These are phyloP conservation scores for Penicillium expansum DNA, from an alignment of 2,329 filamentous ascomycete species.

Conservation along the genomic window DNA sequence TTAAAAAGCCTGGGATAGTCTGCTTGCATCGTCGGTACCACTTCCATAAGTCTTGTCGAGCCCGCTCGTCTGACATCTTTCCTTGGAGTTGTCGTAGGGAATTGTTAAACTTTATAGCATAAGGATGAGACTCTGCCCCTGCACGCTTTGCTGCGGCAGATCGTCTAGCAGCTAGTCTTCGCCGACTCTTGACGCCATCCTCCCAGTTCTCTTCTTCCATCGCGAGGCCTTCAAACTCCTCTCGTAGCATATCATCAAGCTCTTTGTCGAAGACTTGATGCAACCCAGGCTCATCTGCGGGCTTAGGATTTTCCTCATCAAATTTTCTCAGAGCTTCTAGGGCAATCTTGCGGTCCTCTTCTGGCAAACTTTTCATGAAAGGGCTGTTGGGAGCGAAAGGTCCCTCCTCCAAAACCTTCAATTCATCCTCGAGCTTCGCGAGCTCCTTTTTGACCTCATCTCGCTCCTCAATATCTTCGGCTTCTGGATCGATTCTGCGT, in stretches of 20 bases:
- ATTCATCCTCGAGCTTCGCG: slow-evolving; percentile 40
- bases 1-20: slow-evolving; percentile 47
- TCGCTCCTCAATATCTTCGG: slow-evolving; percentile 39
- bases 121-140: slow-evolving; percentile 38
- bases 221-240: slow-evolving; percentile 39
- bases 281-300: slow-evolving; percentile 26
- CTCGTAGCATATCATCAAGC: slow-evolving; percentile 40
- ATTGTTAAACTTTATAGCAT: slow-evolving; percentile 42
- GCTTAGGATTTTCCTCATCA: slow-evolving; percentile 36
- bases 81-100: slow-evolving; percentile 33
- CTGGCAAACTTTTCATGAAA: slow-evolving; percentile 44
- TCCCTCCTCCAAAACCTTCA: slow-evolving; percentile 41
- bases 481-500: slow-evolving; percentile 40
- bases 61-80: slow-evolving; percentile 29
- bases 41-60: slow-evolving; percentile 47
- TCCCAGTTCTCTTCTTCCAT: slow-evolving; percentile 40
- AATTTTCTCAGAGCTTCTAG: slow-evolving; percentile 44
- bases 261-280: slow-evolving; percentile 43
- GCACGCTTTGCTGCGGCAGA: slow-evolving; percentile 34
- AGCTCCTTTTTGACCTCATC: slow-evolving; percentile 40
- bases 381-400: slow-evolving; percentile 45
- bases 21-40: slow-evolving; percentile 52
- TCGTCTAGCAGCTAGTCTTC: slow-evolving; percentile 18
- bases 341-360: slow-evolving; percentile 42
- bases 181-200: slow-evolving; percentile 21